Base-by-base conservation (phyloP, 176 grass and related monocot species). In the Microstegium vimineum region DNA sequence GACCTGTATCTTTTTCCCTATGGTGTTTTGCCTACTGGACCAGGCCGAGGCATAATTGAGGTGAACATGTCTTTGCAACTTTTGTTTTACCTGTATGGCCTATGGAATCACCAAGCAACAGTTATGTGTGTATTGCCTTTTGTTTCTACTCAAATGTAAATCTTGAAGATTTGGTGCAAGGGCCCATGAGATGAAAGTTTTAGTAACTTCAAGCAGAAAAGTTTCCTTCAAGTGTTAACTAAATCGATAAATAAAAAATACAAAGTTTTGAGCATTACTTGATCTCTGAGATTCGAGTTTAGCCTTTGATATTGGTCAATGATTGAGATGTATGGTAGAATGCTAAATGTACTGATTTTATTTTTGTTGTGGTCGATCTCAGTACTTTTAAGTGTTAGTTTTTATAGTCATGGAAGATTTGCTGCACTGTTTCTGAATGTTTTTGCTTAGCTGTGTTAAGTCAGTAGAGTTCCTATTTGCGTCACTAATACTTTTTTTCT, bases 1-100 rank as follows among this genome's bases (percentile, higher is more conserved):
- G 95, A 95, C 81, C 87, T 98, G 28, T 98, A 98, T 90, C 84
- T 98, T 66, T 98, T 91, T 76, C 96, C 96, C 23, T 98, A 98
- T 77, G 96, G 96, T 77, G 96, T 98, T 86, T 83, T 98, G 35
- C 96, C 96, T 62, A 98, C 96, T 86, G 96, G 90, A 71, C 91
- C 87, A 0, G 96, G 91, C 56, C 82, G 96, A 87, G 96, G 96
- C 72, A 98, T 98, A 82, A 90, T 98, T 86, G 96, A 98, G 93
- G 96, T 98, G 45, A 85, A 42, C 79, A 73, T 86, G 5, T 25
- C 20, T 73, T 57, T 77, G 28, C 46, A 82, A 26, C 20, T 73
- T 69, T 36, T 40, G 76, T 57, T 34, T 22, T 12, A 38, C 12
- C 32, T 43, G 8, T 73, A 52, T 85, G 70, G 51, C 62, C 70